phyloP scores from a whole-genome alignment of 257 asterid genomes.

The Eustoma russellianum region DNA sequence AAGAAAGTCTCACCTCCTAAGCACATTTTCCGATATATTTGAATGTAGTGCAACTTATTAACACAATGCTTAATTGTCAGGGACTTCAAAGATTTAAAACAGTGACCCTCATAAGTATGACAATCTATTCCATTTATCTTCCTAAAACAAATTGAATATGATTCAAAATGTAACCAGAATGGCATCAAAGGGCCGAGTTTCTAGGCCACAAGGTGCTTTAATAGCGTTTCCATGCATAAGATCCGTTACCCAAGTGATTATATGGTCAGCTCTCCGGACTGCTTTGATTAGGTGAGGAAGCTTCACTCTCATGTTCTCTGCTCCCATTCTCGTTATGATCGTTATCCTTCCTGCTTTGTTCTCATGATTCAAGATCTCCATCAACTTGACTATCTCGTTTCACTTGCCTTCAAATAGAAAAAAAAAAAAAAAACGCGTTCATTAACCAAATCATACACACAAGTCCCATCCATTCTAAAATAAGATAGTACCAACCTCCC shows the following conservation, averaged over 20 bases:
- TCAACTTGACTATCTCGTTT: constrained; percentile 62
- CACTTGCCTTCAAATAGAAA: constrained; percentile 81
- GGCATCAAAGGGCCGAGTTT: constrained; percentile 77
- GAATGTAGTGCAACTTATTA: background rate
- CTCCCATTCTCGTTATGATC: constrained; percentile 81
- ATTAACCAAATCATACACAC: too few relatives aligned
- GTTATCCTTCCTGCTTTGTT: constrained; percentile 77
- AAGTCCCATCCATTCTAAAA: too few relatives aligned
- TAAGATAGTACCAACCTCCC: background rate
- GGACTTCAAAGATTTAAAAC: background rate
- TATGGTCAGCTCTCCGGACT: constrained; percentile 68
- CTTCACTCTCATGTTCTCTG: constrained; percentile 84
- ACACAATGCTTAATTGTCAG: background rate
- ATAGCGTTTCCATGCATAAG: constrained; percentile 92
- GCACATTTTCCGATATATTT: too few relatives aligned
- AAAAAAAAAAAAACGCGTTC: too few relatives aligned
- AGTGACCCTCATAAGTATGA: background rate
- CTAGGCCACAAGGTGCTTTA: constrained; percentile 84
- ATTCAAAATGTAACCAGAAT: constrained; percentile 47
- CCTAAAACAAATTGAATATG: background rate
- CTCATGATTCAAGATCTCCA: constrained; percentile 62
- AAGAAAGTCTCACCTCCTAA: background rate
- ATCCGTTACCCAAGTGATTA: constrained; percentile 83
- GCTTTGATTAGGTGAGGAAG: constrained; percentile 80
- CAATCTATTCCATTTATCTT: too few relatives aligned